These are phyloP conservation scores for Panus rudis DNA, from an alignment of 768 basidiomycete genomes.

Conservation along the genomic window DNA sequence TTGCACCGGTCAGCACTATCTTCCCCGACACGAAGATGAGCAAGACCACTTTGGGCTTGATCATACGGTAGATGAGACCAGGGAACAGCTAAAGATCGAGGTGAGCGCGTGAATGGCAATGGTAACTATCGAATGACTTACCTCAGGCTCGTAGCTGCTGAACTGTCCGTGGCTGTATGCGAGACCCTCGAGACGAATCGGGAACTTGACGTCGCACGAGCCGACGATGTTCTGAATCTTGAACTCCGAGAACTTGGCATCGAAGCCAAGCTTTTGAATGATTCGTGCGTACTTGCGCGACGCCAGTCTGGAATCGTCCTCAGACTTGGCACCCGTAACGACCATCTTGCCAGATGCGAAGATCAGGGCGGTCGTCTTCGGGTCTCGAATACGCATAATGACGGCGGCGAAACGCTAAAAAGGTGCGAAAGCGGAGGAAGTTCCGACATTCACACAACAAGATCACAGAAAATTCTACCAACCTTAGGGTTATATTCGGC, in stretches of 20 bases:
- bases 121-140: slow-evolving; percentile 31
- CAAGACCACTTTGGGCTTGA: slow-evolving; percentile 98
- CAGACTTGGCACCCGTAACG: slow-evolving; percentile 98
- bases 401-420: slow-evolving; percentile 98
- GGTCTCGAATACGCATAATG: slow-evolving; percentile 99
- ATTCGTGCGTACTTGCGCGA: slow-evolving; percentile 99
- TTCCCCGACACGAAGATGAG: slow-evolving; percentile 99
- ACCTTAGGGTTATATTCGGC: slow-evolving; percentile 99
- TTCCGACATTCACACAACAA: slow-evolving; percentile 46
- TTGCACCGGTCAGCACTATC: slow-evolving; percentile 97
- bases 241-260: slow-evolving; percentile 98
- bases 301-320: slow-evolving; percentile 94
- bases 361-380: slow-evolving; percentile 98
- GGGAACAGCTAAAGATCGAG: slow-evolving; percentile 76
- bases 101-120: neutral
- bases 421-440: slow-evolving; percentile 47
- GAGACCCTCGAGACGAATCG: slow-evolving; percentile 93
- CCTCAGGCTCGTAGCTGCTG: slow-evolving; percentile 97
- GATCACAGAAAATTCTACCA: slow-evolving; percentile 43
- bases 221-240: slow-evolving; percentile 99
- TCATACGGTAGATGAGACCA: slow-evolving; percentile 98
- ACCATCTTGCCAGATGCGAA: slow-evolving; percentile 99
- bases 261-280: slow-evolving; percentile 98
- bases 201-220: slow-evolving; percentile 97
- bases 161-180: slow-evolving; percentile 98